Evolutionary conservation across 78 protist species (phyloP).

Genomic region (Guillardia theta): DNA sequence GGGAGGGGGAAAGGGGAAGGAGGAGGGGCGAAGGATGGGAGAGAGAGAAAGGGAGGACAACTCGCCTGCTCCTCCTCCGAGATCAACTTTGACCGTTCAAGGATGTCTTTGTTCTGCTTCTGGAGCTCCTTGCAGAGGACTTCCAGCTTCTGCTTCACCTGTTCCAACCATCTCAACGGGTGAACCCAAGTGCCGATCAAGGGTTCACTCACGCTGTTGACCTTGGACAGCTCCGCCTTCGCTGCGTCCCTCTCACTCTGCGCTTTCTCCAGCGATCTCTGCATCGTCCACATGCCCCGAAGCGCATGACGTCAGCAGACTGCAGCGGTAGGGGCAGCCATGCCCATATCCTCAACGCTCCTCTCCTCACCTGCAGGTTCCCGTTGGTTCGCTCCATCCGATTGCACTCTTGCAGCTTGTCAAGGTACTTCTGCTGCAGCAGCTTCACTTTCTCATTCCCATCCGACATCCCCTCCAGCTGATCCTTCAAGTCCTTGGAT

Average conservation of each 20-base stretch:
- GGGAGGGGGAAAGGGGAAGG: no score
- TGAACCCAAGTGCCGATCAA: neutral
- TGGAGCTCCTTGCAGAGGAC: conserved; percentile 37
- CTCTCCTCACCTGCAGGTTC: neutral
- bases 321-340: neutral
- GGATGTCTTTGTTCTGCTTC: conserved; percentile 32
- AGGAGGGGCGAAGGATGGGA: no score
- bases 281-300: neutral
- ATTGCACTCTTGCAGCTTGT: neutral
- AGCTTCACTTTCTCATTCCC: neutral
- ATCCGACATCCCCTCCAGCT: neutral
- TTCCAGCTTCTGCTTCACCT: conserved; percentile 31
- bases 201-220: neutral
- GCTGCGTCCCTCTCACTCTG: neutral
- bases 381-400: neutral
- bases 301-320: neutral
- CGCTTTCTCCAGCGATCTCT: neutral
- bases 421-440: neutral
- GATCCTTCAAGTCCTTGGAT: neutral
- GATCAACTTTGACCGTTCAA: neutral
- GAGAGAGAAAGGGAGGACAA: neutral
- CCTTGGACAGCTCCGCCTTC: neutral
- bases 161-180: neutral
- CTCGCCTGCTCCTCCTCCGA: neutral
- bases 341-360: no score